These are phyloP conservation scores for Apiospora kogelbergensis DNA, from an alignment of 2,329 filamentous ascomycete genomes.

Conservation along the genomic window DNA sequence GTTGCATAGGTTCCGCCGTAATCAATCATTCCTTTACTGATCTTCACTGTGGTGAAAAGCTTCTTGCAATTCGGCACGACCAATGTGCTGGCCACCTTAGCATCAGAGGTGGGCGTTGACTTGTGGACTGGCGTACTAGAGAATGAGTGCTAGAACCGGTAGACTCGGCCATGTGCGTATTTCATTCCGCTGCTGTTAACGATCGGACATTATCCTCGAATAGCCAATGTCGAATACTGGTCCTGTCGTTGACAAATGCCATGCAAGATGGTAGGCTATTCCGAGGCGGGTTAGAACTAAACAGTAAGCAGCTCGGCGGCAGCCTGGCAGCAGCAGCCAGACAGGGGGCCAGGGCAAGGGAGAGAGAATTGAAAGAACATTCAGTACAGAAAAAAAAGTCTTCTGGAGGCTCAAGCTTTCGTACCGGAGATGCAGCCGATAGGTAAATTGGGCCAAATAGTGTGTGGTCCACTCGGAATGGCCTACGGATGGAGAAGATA, in stretches of 20 bases:
- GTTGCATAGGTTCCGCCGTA: constrained; percentile 1
- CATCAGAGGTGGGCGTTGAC: not conserved
- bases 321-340: not conserved
- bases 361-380: not conserved
- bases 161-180: not conserved
- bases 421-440: not conserved
- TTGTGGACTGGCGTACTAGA: not conserved
- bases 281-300: not conserved
- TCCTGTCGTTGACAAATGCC: not conserved
- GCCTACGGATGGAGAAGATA: constrained; percentile 4
- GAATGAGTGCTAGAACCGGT: not conserved
- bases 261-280: not conserved
- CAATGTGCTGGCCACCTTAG: not conserved
- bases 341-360: not conserved
- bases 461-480: not conserved
- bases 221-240: not conserved
- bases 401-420: not conserved
- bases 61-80: not conserved
- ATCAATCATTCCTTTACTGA: not conserved
- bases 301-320: not conserved
- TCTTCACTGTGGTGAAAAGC: not conserved
- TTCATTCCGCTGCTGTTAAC: not conserved
- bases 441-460: constrained; percentile 2
- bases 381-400: not conserved
- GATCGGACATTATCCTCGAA: not conserved